Conservation (phyloP, 441 rosid species). For the Gossypium trilobum region DNA sequence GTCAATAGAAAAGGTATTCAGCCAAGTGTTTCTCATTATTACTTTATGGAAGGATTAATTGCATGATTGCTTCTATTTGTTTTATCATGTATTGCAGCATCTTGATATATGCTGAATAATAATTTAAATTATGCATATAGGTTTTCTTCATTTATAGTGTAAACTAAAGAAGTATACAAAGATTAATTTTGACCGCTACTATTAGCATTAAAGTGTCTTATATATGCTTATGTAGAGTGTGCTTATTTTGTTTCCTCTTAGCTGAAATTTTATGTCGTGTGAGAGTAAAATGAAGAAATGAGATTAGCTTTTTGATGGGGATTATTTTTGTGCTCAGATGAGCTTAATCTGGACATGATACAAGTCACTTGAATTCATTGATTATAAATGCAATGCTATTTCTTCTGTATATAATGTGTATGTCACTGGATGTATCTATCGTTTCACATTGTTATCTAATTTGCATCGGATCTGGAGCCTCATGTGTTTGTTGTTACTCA, state of each 20-base stretch:
- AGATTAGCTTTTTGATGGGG: not conserved
- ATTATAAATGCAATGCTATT: not conserved
- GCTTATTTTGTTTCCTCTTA: not conserved
- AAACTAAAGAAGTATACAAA: not conserved
- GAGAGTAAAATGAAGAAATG: not conserved
- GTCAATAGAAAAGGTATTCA: not conserved
- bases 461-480: not conserved
- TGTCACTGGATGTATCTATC: not conserved
- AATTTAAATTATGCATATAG: not conserved
- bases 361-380: not conserved
- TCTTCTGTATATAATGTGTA: not conserved
- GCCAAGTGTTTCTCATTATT: not conserved
- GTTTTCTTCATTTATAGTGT: not conserved
- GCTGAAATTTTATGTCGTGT: not conserved
- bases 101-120: not conserved
- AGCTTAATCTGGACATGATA: not conserved
- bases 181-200: not conserved
- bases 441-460: not conserved
- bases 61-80: not conserved
- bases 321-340: not conserved
- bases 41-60: not conserved
- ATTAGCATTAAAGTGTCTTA: not conserved
- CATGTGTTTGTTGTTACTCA: not conserved
- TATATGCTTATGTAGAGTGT: not conserved
- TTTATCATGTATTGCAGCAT: not conserved